A percentile compares a stretch with the other conserved stretches of the same genome.
Conservation (phyloP, 805 yeast genomes). For the Hanseniaspora guilliermondii region DNA sequence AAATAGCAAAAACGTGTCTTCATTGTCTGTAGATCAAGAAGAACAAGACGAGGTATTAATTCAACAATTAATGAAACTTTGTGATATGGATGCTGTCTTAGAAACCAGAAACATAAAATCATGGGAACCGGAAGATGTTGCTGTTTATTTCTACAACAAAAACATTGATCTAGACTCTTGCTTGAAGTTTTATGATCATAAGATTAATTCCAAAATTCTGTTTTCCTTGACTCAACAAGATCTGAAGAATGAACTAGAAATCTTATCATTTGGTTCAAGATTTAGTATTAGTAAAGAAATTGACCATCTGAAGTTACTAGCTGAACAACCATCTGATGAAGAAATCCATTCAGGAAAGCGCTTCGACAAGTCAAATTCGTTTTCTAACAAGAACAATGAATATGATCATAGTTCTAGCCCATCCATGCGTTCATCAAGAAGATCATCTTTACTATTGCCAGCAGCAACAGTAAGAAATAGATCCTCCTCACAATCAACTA, state of each 20-base stretch:
- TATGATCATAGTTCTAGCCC: conserved; percentile 1
- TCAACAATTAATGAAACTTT: neutral
- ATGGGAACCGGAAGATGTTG: conserved; percentile 85
- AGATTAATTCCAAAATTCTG: conserved; percentile 75
- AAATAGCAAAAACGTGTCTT: neutral
- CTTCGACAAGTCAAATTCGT: neutral
- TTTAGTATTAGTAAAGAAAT: conserved; percentile 86
- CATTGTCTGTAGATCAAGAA: conserved; percentile 4
- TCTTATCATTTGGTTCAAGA: conserved; percentile 85
- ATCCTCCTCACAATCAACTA: neutral
- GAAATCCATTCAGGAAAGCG: neutral
- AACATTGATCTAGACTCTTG: conserved; percentile 70
- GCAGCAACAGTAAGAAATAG: conserved; percentile 27
- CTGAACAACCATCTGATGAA: neutral
- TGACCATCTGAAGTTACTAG: conserved; percentile 40
- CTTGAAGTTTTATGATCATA: conserved; percentile 71
- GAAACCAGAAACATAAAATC: conserved; percentile 37
- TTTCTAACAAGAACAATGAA: neutral
- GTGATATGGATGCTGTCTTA: conserved; percentile 26
- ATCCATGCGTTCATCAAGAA: conserved; percentile 17
- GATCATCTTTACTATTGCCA: conserved; percentile 28
- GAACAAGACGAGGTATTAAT: conserved; percentile 13
- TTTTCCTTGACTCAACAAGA: conserved; percentile 75
- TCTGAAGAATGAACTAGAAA: conserved; percentile 73
- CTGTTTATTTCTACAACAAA: conserved; percentile 54